Evolutionary conservation across 108 stramenopile genomes (phyloP), one percentile per base, ranked within the genome.

Genomic region (Skeletonema menzelii): DNA sequence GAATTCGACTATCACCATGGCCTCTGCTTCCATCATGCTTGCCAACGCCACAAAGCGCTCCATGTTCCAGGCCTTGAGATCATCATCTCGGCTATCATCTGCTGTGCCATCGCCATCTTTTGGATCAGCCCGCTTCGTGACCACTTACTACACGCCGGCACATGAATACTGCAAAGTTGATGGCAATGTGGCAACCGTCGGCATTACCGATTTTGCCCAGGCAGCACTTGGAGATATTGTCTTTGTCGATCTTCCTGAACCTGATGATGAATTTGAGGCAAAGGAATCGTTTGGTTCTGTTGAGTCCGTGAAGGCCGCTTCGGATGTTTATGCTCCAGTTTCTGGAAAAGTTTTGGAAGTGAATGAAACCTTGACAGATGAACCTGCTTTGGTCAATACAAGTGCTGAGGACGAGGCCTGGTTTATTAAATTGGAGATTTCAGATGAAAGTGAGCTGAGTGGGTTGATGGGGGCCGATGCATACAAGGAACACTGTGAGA

Each of bases 261-360:
- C 93, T 38, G 99, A 91, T 34, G 96, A 95, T 66, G 77, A 85
- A 37, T 93, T 97, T 73, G 94, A 90, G 28, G 94, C 91, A 63
- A 95, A 92, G 56, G 96, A 95, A 24, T 73, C 85, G 38, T 97
- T 98, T 80, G 98, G 95, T 40, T 87, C 89, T 38, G 98, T 99
- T 31, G 99, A 99, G 81, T 99, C 98, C n/a, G 99, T 99, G 66
- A 99, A 99, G 89, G 98, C 98, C 12, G 98, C 99, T 11, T 92
- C 90, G 10, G 99, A 99, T 65, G 98, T 99, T 10, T 96, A 93
- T 63, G 92, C 92, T 26, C 96, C 96, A 26, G 86, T 97, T 17
- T 67, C 80, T 34, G 96, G 98, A 53, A 94, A 68, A 22, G 87
- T 97, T 10, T 12, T 88, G 11, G 98, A 95, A 72, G 67, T 91